Evolutionary conservation across 805 yeast species (phyloP), one percentile per base, ranked within the genome.

Genomic region (Priceomyces castillae): DNA sequence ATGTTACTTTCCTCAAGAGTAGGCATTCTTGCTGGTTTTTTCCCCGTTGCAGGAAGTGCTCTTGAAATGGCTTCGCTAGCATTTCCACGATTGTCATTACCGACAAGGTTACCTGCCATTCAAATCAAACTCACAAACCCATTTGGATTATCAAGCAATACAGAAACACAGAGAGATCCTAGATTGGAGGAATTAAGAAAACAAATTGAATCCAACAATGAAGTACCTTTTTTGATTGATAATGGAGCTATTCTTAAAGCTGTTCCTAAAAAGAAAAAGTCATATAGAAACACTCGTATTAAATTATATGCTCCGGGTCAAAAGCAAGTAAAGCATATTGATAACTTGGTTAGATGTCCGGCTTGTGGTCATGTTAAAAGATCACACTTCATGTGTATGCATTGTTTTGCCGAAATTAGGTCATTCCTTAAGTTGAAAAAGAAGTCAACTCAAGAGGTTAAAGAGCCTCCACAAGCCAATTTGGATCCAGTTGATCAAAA

Each of bases 291-390:
- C 64, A 86, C 87, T 58, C 82, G 97, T 65, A 84, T 80, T 61
- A 81, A 90, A 68, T 80, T 85, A 53, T 79, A 87, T 51, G 90
- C 89, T 6, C 88, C 92, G 3, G 95, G 87, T 9, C 76, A 80
- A 45, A 92, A 89, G 62, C 94, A 90, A 54, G 71, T 87, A 52
- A 81, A 86, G 61, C 82, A 83, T 40, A 74, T 86, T 50, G 78
- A 82, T 43, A 84, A 87, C 59, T 71, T 94, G 57, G 88, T 85
- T 49, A 79, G 95, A 62, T 92, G 99, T 62, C 97, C 98, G 2
- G 84, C 96, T 0, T 92, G 99, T 69, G 99, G 99, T 35, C 84
- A 86, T 49, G 84, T 80, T 54, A 94, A 92, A 68, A 77, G 97
- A 58, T 81, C 94, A 1, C 96, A 94, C 64, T 82, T 90, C 44